Percentiles rank a stretch among this genome's conserved stretches.
These are phyloP conservation scores for Solanum bukasovii DNA, from an alignment of 257 asterid genomes.

Conservation along the genomic window DNA sequence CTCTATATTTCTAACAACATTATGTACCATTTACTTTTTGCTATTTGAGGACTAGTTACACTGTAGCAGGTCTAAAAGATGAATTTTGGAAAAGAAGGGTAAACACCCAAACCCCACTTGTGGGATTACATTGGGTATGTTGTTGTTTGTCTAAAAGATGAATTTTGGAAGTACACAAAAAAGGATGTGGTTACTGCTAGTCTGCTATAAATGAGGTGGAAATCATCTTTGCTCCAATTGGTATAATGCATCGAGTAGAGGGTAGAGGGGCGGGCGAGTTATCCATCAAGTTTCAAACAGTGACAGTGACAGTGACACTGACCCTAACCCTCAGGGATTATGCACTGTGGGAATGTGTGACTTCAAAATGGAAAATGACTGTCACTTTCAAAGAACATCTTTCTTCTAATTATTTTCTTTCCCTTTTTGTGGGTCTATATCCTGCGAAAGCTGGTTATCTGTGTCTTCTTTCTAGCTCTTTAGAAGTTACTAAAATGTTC, in stretches of 20 bases:
- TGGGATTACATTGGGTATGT: not conserved
- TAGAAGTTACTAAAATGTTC: not conserved
- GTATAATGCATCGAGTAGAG: not conserved
- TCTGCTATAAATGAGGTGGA: not conserved
- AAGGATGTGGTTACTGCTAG: not conserved
- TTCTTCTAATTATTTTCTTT: not conserved
- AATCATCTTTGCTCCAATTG: not conserved
- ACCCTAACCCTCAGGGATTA: not conserved
- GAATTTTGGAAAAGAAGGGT: not conserved
- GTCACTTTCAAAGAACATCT: not conserved
- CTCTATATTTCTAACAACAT: not conserved
- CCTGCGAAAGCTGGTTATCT: not conserved
- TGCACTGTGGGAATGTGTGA: not conserved
- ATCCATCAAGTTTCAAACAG: not conserved
- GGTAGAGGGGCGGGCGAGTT: not conserved
- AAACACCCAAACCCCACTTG: not conserved
- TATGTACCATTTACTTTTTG: not conserved
- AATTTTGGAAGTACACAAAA: not conserved
- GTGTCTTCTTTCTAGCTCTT: not conserved
- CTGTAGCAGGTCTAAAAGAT: not conserved
- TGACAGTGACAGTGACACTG: not conserved
- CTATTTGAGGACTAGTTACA: not conserved
- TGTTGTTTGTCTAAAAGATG: not conserved
- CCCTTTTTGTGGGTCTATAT: not conserved
- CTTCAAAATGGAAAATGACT: not conserved